phyloP scores from a whole-genome alignment of 805 yeast species.

The Ogataea kodamae region DNA sequence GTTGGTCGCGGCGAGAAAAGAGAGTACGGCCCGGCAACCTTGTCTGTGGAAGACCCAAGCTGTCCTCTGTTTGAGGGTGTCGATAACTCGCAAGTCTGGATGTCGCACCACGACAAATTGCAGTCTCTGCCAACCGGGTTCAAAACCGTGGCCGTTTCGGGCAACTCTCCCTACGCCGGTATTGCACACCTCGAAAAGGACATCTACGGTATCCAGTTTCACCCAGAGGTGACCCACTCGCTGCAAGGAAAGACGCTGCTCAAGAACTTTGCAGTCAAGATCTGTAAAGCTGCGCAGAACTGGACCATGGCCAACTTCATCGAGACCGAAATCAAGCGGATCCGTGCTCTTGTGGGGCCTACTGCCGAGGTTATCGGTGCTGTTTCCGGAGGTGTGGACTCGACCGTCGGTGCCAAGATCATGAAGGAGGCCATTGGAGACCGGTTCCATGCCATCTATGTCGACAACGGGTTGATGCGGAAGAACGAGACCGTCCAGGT shows the following conservation, averaged over 20 bases:
- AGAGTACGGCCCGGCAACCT: conserved; percentile 95
- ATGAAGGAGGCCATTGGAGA: conserved; percentile 98
- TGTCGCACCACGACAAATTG: conserved; percentile 98
- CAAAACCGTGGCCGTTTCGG: conserved; percentile 85
- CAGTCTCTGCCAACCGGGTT: conserved; percentile 86
- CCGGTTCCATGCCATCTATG: conserved; percentile 96
- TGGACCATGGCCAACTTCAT: conserved; percentile 99
- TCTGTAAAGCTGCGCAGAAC: conserved; percentile 82
- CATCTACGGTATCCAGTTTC: conserved; percentile 96
- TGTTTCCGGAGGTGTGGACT: conserved; percentile 98
- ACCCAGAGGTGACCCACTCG: conserved; percentile 98
- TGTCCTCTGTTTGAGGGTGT: conserved; percentile 82
- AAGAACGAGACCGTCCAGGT: conserved; percentile 87
- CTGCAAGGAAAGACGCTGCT: conserved; percentile 82
- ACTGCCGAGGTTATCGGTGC: conserved; percentile 99
- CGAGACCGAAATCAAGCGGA: conserved; percentile 93
- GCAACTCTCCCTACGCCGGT: conserved; percentile 94
- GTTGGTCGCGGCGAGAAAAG: conserved; percentile 96
- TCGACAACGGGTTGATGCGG: conserved; percentile 97
- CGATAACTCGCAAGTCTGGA: conserved; percentile 96
- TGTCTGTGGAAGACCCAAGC: conserved; percentile 69
- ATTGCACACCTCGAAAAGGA: conserved; percentile 68
- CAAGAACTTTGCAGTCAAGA: conserved; percentile 87
- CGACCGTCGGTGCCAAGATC: conserved; percentile 97
- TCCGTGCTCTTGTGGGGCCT: conserved; percentile 89